Base-by-base conservation (phyloP, 2,329 filamentous ascomycete species). In the Exserohilum turcica region DNA sequence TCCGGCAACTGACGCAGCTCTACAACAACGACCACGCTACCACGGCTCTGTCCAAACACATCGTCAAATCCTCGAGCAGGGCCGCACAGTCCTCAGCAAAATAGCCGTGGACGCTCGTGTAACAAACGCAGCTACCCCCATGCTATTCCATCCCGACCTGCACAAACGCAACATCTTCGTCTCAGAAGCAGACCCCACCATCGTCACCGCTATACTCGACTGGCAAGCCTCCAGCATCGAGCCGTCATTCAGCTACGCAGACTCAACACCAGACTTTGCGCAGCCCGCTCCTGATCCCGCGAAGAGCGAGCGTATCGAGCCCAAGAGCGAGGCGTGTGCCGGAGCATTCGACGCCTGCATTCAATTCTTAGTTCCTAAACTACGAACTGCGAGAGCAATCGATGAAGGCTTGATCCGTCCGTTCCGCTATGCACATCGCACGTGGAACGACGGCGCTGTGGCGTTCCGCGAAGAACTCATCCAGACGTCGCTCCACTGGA, bases 131-230 rank as follows among this genome's bases (percentile, higher is more conserved):
- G 59, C 71, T 55, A 52, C 32, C 24, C 73, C 72, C 29, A 63
- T 69, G 3, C 55, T 79, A 2, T 72, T 76, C 45, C 75, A 79
- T 49, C 70, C 72, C 12, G 75, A 79, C 60, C 53, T 78, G 33
- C 68, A 78, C 56, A 74, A 72, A 64, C 64, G 73, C 52, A 79
- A 78, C 57, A 75, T 79, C 19, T 78, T 77, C 52, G 70, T 79
- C 40, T 75, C 71, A 6, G 65, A 73, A 42, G 66, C 74, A 7
- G 65, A 78, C 45, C 72, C 76, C 12, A 69, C 69, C 21, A 48
- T 65, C 16, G 62, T 79, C 5, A 72, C 74, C 5, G 68, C 64
- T 10, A 73, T 79, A 13, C 76, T 79, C 13, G 76, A 79, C 56
- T 79, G 74, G 76, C 75, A 79, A 59, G 73, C 70, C 1, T 57